Percentiles rank a stretch among this genome's conserved stretches.
phyloP scores from a whole-genome alignment of 2,329 filamentous ascomycete species.

The Fusarium metavorans region DNA sequence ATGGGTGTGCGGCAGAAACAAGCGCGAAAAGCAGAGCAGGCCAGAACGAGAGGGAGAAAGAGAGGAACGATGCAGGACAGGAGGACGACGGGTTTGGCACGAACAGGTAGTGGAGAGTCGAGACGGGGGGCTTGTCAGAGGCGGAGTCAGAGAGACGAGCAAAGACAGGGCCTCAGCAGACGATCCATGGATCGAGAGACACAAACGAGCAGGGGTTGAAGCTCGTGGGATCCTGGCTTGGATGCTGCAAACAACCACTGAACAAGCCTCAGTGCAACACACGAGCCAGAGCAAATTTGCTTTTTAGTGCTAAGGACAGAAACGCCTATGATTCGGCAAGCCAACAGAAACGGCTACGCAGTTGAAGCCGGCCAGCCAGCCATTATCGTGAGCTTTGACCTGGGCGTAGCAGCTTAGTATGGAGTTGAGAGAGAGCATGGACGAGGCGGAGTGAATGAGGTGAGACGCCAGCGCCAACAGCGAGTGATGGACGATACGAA shows the following conservation, averaged over 20 bases:
- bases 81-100: conserved; percentile 28
- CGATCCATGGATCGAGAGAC: conserved; percentile 25
- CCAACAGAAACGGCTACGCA: not conserved
- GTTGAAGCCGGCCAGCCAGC: not conserved
- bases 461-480: conserved; percentile 21
- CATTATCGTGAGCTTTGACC: conserved; percentile 30
- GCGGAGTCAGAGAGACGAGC: conserved; percentile 38
- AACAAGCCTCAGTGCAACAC: conserved; percentile 17
- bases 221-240: conserved; percentile 18
- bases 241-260: conserved; percentile 34
- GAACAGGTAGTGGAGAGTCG: conserved; percentile 30
- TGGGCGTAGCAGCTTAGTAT: conserved; percentile 11
- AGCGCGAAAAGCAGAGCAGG: conserved; percentile 35
- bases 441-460: conserved; percentile 8
- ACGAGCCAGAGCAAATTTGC: conserved; percentile 23
- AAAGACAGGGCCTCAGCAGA: conserved; percentile 17
- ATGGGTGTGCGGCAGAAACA: conserved; percentile 43
- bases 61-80: conserved; percentile 32
- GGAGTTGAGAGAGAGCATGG: conserved; percentile 19
- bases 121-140: conserved; percentile 33
- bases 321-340: conserved; percentile 22
- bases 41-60: conserved; percentile 33
- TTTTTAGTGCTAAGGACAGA: not conserved
- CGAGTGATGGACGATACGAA: conserved; percentile 25
- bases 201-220: conserved; percentile 33